Evolutionary conservation across 2,329 filamentous ascomycete species (phyloP), one percentile per base, ranked within the genome.

Genomic region (Colletotrichum tropicale): DNA sequence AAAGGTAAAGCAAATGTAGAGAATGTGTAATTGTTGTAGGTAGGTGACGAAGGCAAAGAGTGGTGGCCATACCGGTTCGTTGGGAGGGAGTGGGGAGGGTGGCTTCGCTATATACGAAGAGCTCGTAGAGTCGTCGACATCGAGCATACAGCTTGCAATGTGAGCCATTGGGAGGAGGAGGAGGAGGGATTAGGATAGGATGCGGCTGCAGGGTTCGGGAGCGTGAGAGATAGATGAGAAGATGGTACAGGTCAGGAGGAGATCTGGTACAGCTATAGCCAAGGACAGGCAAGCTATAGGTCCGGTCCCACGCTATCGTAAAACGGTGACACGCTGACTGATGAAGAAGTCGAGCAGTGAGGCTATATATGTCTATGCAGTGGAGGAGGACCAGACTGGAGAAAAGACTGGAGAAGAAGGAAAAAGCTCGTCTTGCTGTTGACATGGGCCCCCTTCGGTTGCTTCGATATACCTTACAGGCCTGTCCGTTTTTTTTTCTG

Each of bases 121-220:
- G 77, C 82, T 82, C 72, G 79, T 78, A 52, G 78, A 79, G 56
- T 86, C 86, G 76, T 89, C 88, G 74, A 82, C 81, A 79, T 88
- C 87, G 78, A 89, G 84, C 85, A 93, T 87, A 82, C 91, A 92
- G 80, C 86, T 89, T 82, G 89, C 89, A 83, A 93, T 92, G 83
- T 93, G 91, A 84, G 90, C 90, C 91, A 93, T 93, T 83, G 82
- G 78, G 79, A 80, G 43, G 43, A 52, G 43, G 9, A 48, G 38
- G n/a, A 48, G 43, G 43, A 52, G 43, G 43, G 43, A 52, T 52
- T 52, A 52, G 55, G 58, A 74, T 61, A 65, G 70, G 28, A 70
- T 70, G 67, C 56, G 43, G 62, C 18, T 72, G 68, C 68, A 76
- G 48, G 75, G 73, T 76, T 71, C 56, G 66, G 71, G 32, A 52